phyloP scores from a whole-genome alignment of 306 rosid species.

The Ormosia emarginata region DNA sequence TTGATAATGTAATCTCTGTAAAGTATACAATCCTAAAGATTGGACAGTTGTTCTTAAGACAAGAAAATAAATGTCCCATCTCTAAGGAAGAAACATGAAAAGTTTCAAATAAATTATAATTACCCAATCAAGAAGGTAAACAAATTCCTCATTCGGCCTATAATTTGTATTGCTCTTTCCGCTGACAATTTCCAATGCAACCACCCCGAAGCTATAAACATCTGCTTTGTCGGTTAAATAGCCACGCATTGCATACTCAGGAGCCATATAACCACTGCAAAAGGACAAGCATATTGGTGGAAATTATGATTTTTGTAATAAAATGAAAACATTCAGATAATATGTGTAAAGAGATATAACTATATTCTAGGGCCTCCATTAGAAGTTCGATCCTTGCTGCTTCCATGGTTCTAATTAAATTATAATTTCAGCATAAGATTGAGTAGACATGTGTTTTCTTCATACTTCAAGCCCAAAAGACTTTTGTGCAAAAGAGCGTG shows the following conservation, averaged over 20 bases:
- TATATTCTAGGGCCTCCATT: neutral
- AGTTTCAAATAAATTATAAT: neutral
- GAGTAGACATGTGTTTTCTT: neutral
- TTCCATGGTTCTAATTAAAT: neutral
- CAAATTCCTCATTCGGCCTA: slow-evolving; percentile 77
- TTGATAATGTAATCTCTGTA: neutral
- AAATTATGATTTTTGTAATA: neutral
- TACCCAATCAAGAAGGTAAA: slow-evolving; percentile 98
- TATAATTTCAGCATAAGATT: neutral
- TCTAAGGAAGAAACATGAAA: slow-evolving; percentile 2
- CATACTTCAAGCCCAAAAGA: neutral
- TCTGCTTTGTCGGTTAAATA: slow-evolving; percentile 84
- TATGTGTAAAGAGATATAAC: neutral
- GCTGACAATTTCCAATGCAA: slow-evolving; percentile 76
- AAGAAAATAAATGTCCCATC: neutral
- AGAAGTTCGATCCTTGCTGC: neutral
- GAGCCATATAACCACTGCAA: slow-evolving; percentile 96
- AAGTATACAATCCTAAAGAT: neutral
- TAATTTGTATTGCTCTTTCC: slow-evolving; percentile 95
- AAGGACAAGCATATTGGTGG: neutral
- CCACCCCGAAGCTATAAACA: slow-evolving; percentile 91
- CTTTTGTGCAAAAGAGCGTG: too few relatives aligned
- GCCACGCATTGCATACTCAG: slow-evolving; percentile 96
- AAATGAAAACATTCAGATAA: neutral
- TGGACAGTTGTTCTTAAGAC: neutral